Evolutionary conservation across 1,139 yeast species (phyloP).

Genomic region (Kodamaea arcana): DNA sequence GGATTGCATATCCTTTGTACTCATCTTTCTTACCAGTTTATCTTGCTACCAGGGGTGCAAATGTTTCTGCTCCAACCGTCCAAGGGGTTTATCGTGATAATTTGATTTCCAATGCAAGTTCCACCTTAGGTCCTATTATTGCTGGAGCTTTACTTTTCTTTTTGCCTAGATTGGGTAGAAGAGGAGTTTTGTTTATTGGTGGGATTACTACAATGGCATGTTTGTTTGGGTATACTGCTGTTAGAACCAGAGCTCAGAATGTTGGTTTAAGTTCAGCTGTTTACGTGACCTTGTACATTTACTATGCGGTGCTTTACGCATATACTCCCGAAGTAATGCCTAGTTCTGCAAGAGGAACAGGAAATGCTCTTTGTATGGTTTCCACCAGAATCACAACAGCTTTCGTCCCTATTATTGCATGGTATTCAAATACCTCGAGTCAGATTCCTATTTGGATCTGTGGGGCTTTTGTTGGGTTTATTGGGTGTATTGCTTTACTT

Average conservation of each 20-base stretch:
- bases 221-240: constrained; percentile 12
- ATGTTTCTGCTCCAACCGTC: constrained; percentile 19
- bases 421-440: constrained; percentile 9
- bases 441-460: constrained; percentile 13
- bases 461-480: constrained; percentile 11
- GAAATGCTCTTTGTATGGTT: constrained; percentile 10
- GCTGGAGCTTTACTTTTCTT: constrained; percentile 10
- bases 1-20: constrained; percentile 31
- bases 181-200: constrained; percentile 12
- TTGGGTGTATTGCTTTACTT: constrained; percentile 10
- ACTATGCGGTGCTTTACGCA: constrained; percentile 12
- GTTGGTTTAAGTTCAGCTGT: constrained; percentile 11
- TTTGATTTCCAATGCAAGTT: constrained; percentile 9
- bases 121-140: constrained; percentile 12
- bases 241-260: constrained; percentile 8
- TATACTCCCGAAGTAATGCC: constrained; percentile 15
- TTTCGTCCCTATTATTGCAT: constrained; percentile 12
- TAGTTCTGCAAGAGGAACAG: constrained; percentile 12
- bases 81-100: constrained; percentile 10
- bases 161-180: constrained; percentile 10
- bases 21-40: constrained; percentile 32
- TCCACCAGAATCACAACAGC: constrained; percentile 8
- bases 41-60: constrained; percentile 32
- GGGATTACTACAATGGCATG: constrained; percentile 13
- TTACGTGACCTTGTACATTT: constrained; percentile 11